Evolutionary conservation across 495 filamentous ascomycete genomes (phyloP).

Genomic region (Cairneyella variabilis): DNA sequence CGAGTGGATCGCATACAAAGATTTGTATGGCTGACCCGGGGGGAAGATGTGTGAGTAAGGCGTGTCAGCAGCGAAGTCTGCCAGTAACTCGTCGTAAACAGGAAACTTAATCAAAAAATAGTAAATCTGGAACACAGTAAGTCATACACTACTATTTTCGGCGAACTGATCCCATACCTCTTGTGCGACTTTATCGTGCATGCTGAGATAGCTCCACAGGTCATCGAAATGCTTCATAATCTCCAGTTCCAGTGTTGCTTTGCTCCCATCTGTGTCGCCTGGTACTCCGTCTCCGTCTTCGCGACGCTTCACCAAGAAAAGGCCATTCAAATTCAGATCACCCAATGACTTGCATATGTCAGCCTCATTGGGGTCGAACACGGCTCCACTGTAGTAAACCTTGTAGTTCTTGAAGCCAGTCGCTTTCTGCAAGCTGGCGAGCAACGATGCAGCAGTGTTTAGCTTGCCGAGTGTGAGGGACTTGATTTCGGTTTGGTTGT

Average conservation of each 20-base stretch:
- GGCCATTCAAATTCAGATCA: slow-evolving; percentile 57
- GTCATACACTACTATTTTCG: slow-evolving; percentile 24
- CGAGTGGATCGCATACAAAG: slow-evolving; percentile 68
- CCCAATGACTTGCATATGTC: slow-evolving; percentile 49
- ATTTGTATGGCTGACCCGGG: slow-evolving; percentile 64
- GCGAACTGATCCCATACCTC: slow-evolving; percentile 36
- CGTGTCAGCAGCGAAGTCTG: slow-evolving; percentile 51
- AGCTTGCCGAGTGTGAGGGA: slow-evolving; percentile 58
- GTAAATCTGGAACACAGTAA: slow-evolving; percentile 46
- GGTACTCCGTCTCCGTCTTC: slow-evolving; percentile 30
- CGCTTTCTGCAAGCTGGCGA: slow-evolving; percentile 56
- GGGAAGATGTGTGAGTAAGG: slow-evolving; percentile 62
- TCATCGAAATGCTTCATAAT: slow-evolving; percentile 83
- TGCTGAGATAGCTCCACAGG: slow-evolving; percentile 74
- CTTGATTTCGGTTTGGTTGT: slow-evolving; percentile 50
- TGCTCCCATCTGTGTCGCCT: slow-evolving; percentile 32
- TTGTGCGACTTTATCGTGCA: slow-evolving; percentile 68
- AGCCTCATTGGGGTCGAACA: slow-evolving; percentile 42
- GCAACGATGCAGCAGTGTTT: slow-evolving; percentile 66
- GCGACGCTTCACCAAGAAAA: slow-evolving; percentile 55
- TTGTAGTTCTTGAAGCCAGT: slow-evolving; percentile 72
- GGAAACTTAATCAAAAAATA: slow-evolving; percentile 71
- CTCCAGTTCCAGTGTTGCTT: slow-evolving; percentile 63
- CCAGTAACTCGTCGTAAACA: slow-evolving; percentile 57
- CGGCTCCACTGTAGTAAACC: slow-evolving; percentile 45